These are phyloP conservation scores for Agaricus blazei DNA, from an alignment of 768 basidiomycete species.

Conservation along the genomic window DNA sequence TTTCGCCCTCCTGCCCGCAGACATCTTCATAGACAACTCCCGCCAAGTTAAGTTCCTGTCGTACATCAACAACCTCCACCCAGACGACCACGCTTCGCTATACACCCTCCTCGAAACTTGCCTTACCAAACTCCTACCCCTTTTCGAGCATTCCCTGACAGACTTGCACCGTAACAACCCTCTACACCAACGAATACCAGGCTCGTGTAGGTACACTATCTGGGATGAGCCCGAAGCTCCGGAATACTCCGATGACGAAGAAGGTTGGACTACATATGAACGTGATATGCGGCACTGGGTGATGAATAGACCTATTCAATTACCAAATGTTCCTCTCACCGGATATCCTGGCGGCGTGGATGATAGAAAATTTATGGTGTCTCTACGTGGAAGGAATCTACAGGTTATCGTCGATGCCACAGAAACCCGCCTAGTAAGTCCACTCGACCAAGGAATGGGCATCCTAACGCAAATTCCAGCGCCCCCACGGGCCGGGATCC, in stretches of 20 bases:
- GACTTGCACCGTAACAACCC: conserved; percentile 49
- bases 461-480: conserved; percentile 8
- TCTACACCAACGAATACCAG: conserved; percentile 35
- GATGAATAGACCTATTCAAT: conserved; percentile 34
- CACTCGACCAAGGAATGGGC: neutral
- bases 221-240: conserved; percentile 49
- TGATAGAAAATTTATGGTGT: conserved; percentile 30
- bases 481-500: conserved; percentile 26
- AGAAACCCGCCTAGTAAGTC: conserved; percentile 37
- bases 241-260: conserved; percentile 44
- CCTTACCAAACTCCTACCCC: conserved; percentile 34
- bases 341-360: conserved; percentile 46
- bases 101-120: conserved; percentile 28
- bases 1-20: conserved; percentile 41
- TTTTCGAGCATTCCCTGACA: conserved; percentile 48
- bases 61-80: conserved; percentile 53
- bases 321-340: conserved; percentile 37
- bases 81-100: conserved; percentile 19
- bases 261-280: conserved; percentile 39
- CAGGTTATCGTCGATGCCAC: conserved; percentile 39
- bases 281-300: conserved; percentile 37
- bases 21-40: conserved; percentile 29
- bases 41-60: conserved; percentile 31
- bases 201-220: conserved; percentile 32
- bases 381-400: conserved; percentile 30